Percentiles rank a stretch among this genome's conserved stretches.
phyloP scores from a whole-genome alignment of 345 rosid genomes.

The Turritis glabra region DNA sequence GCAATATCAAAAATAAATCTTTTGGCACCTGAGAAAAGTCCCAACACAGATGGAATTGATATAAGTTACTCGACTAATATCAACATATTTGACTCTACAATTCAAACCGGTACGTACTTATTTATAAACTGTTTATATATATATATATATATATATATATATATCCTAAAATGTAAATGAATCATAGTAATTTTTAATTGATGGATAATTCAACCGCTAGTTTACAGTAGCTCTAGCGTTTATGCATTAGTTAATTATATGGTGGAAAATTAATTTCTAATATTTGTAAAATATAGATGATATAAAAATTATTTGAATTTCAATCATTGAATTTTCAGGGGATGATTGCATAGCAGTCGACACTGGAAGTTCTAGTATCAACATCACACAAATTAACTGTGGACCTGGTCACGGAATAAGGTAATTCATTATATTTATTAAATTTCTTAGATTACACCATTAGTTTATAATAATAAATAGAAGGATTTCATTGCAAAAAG shows the following conservation, averaged over 20 bases:
- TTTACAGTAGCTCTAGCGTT: background rate
- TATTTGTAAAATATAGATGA: background rate
- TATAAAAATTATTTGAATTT: background rate
- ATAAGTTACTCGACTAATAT: background rate
- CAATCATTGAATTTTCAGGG: background rate
- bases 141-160: background rate
- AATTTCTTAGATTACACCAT: background rate
- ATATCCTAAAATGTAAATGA: background rate
- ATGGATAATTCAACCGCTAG: background rate
- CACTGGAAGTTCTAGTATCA: conserved; percentile 6
- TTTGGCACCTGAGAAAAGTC: conserved; percentile 1
- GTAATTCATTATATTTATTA: conserved; percentile 15
- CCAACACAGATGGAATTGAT: conserved; percentile 32
- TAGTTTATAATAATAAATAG: background rate
- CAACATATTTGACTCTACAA: conserved; percentile 6
- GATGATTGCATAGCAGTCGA: conserved; percentile 37
- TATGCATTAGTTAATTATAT: background rate
- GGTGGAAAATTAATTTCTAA: background rate
- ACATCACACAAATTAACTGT: conserved; percentile 21
- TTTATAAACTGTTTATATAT: background rate
- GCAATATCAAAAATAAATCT: conserved; percentile 16
- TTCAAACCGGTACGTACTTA: background rate
- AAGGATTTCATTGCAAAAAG: background rate
- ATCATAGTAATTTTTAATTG: background rate
- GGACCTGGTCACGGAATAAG: conserved; percentile 40